Evolutionary conservation across 345 rosid genomes (phyloP).

Genomic region (Lumnitzera racemosa): DNA sequence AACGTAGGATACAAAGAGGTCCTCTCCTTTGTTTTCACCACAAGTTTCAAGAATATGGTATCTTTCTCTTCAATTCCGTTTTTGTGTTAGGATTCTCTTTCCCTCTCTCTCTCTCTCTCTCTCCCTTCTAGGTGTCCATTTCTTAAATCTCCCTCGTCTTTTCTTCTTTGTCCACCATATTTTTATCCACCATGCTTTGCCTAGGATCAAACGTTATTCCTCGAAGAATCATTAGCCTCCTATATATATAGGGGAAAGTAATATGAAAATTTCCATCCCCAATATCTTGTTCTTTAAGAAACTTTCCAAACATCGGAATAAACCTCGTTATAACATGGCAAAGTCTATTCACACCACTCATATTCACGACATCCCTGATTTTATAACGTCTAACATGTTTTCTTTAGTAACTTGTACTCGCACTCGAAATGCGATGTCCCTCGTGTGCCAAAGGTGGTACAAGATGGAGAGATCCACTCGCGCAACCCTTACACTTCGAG

Average conservation of each 20-base stretch:
- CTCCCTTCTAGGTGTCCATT: background rate
- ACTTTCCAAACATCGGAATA: background rate
- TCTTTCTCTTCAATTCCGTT: conserved; percentile 3
- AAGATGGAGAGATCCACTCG: conserved; percentile 22
- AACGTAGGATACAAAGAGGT: background rate
- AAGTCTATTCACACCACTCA: background rate
- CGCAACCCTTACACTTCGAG: conserved; percentile 24
- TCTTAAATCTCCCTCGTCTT: conserved; percentile 2
- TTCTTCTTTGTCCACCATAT: background rate
- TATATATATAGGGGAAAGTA: no score
- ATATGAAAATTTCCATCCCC: background rate
- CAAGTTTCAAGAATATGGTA: no score
- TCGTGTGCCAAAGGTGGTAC: conserved; percentile 15
- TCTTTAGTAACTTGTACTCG: conserved; percentile 17
- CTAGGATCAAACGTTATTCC: no score
- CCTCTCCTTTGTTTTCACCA: background rate
- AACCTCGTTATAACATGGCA: conserved; percentile 1
- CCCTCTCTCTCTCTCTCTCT: background rate
- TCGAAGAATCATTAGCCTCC: no score
- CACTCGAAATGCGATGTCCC: conserved; percentile 15
- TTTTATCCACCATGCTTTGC: no score
- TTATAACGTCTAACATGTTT: conserved; percentile 12
- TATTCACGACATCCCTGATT: conserved; percentile 17
- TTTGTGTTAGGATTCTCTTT: background rate
- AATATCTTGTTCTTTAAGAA: background rate